Percentiles rank a stretch among this genome's conserved stretches.
These are phyloP conservation scores for Clonostachys rosea DNA, from an alignment of 2,329 filamentous ascomycete species.

Conservation along the genomic window DNA sequence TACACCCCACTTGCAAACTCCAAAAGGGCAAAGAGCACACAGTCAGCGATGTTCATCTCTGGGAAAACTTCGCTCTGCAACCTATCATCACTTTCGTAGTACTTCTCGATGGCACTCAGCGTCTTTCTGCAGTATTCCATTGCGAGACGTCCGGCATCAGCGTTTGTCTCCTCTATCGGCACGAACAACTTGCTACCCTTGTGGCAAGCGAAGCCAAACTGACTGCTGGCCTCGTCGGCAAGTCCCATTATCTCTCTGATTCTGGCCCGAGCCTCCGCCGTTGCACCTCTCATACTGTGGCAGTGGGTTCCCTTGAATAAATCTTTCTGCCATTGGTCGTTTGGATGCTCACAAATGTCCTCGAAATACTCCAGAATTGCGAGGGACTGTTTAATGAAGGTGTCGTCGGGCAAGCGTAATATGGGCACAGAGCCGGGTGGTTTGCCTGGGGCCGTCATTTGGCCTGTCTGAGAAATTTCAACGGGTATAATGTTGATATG, in stretches of 20 bases:
- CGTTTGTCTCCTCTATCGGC: not conserved
- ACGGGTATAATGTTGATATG: not conserved
- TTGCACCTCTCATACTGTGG: not conserved
- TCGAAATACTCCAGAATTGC: constrained; percentile 14
- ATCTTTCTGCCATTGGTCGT: constrained; percentile 7
- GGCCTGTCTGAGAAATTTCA: not conserved
- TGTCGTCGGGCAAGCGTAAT: constrained; percentile 8
- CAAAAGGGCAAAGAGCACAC: constrained; percentile 1
- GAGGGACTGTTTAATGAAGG: constrained; percentile 12
- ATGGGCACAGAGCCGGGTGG: constrained; percentile 10
- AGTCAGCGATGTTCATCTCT: not conserved
- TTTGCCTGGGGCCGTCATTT: constrained; percentile 9
- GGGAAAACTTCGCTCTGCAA: not conserved
- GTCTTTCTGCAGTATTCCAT: constrained; percentile 1
- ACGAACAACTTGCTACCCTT: not conserved
- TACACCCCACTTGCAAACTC: not conserved
- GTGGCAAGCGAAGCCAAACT: not conserved
- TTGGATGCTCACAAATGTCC: constrained; percentile 11
- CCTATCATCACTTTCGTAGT: not conserved
- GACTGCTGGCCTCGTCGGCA: constrained; percentile 1
- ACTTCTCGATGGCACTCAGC: not conserved
- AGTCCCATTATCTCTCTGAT: not conserved
- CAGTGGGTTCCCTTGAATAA: not conserved
- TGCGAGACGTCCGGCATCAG: not conserved
- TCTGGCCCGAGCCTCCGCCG: not conserved